Base-by-base conservation (phyloP, 2,329 filamentous ascomycete genomes). In the Mariannaea sp. region DNA sequence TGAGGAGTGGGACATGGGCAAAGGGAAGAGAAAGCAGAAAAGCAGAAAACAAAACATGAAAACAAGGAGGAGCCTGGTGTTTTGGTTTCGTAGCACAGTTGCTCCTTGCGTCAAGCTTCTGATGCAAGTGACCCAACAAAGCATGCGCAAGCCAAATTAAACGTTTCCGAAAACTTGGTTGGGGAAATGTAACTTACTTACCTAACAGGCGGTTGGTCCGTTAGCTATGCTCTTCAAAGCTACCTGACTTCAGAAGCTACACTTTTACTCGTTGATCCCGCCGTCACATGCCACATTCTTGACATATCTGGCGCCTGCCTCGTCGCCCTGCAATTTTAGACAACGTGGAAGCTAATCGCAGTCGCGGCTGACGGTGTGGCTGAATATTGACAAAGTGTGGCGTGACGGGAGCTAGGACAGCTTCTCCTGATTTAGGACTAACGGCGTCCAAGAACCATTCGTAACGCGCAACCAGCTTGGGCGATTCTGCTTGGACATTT, bases 331-430 rank as follows among this genome's bases (percentile, higher is more conserved):
- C 33, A 19, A 36, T 36, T 19, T 36, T n/a, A 32, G 5, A 12
- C 29, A 6, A 7, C 12, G 26, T 7, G 12, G 7, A 29, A 29
- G 20, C 24, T 39, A 36, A 46, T 46, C 43, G 43, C 22, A 24
- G 44, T 24, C 30, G 16, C 33, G 13, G 29, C 29, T 27, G 16
- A n/a, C 9, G 35, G 39, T 44, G 41, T 16, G 27, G 30, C 43
- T 49, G 20, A 43, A 55, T 38, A 6, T 32, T 26, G n/a, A 47
- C 47, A 48, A 52, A 43, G 59, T 50, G 41, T 55, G 52, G 58
- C 52, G 46, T n/a, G 5, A 10, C 29, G 29, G 29, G 29, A 32
- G 29, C 29, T 12, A 32, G 29, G 29, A n/a, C 22, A 24, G 22
- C 22, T 16, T 3, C 1, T 10, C 22, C 22, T 24, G 8, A 5